Evolutionary conservation across 164 flowering plant genomes (phyloP).

Genomic region (Tetracentron sinense): DNA sequence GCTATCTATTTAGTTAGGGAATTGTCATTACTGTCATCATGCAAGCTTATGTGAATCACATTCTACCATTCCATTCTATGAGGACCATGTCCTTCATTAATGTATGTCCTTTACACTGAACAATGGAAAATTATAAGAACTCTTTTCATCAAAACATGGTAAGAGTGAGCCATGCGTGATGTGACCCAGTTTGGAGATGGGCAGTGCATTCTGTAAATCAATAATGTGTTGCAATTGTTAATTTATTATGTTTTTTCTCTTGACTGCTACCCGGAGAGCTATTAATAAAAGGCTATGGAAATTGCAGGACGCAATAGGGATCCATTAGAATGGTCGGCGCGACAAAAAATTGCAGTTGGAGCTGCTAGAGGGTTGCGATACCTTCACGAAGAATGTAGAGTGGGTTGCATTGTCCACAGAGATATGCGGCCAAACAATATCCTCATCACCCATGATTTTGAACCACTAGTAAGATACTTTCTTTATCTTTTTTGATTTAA

Average conservation of each 20-base stretch:
- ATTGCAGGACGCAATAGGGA: conserved; percentile 45
- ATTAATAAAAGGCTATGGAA: neutral
- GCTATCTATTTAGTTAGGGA: too few relatives aligned
- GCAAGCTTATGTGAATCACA: too few relatives aligned
- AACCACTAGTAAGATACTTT: conserved; percentile 57
- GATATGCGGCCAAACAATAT: conserved; percentile 97
- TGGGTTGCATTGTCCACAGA: conserved; percentile 93
- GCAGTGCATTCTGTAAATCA: too few relatives aligned
- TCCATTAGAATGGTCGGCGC: conserved; percentile 69
- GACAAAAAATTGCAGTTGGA: conserved; percentile 89
- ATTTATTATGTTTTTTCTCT: neutral
- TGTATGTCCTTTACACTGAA: too few relatives aligned
- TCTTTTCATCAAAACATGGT: too few relatives aligned
- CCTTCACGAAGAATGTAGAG: conserved; percentile 96
- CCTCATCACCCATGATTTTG: conserved; percentile 96
- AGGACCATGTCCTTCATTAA: too few relatives aligned
- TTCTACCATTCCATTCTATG: too few relatives aligned
- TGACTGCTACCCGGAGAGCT: neutral
- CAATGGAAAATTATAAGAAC: too few relatives aligned
- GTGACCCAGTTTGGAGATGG: too few relatives aligned
- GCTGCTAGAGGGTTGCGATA: conserved; percentile 96
- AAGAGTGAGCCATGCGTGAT: too few relatives aligned
- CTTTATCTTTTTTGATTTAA: neutral
- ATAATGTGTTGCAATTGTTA: too few relatives aligned
- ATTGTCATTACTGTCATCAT: too few relatives aligned